Percentiles rank a stretch among this genome's conserved stretches.
These are phyloP conservation scores for Marasmius fiardii DNA, from an alignment of 1,284 basidiomycete species.

Conservation along the genomic window DNA sequence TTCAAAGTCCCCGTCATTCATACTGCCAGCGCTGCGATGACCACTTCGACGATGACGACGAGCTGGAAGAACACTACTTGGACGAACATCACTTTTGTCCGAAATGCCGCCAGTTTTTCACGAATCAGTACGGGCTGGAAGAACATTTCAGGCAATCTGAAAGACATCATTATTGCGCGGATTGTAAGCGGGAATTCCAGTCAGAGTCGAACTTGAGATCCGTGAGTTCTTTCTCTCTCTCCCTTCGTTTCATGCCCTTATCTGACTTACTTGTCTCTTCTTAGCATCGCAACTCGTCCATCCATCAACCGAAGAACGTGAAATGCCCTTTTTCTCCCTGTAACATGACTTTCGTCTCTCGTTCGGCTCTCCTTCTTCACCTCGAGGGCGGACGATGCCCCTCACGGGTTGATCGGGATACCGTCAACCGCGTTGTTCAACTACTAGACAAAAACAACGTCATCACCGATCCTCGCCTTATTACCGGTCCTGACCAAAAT, in stretches of 20 bases:
- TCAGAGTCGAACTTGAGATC: conserved; percentile 32
- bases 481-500: conserved; percentile 25
- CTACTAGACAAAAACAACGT: conserved; percentile 26
- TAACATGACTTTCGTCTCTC: conserved; percentile 34
- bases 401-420: conserved; percentile 33
- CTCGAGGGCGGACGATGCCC: conserved; percentile 41
- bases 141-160: conserved; percentile 43
- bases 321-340: conserved; percentile 38
- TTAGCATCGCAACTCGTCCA: conserved; percentile 19
- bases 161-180: conserved; percentile 42
- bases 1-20: conserved; percentile 32
- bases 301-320: conserved; percentile 17
- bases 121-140: conserved; percentile 30
- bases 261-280: conserved; percentile 4
- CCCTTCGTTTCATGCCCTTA: not conserved
- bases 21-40: conserved; percentile 44
- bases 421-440: conserved; percentile 31
- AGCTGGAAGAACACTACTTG: conserved; percentile 30
- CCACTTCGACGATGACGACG: conserved; percentile 26
- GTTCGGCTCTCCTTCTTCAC: conserved; percentile 43
- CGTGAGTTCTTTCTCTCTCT: conserved; percentile 16
- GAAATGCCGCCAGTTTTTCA: conserved; percentile 37
- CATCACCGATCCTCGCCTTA: conserved; percentile 34
- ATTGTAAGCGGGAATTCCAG: conserved; percentile 41
- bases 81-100: conserved; percentile 38